Evolutionary conservation across 139 green algal genomes (phyloP).

Genomic region (Trebouxia sp.): DNA sequence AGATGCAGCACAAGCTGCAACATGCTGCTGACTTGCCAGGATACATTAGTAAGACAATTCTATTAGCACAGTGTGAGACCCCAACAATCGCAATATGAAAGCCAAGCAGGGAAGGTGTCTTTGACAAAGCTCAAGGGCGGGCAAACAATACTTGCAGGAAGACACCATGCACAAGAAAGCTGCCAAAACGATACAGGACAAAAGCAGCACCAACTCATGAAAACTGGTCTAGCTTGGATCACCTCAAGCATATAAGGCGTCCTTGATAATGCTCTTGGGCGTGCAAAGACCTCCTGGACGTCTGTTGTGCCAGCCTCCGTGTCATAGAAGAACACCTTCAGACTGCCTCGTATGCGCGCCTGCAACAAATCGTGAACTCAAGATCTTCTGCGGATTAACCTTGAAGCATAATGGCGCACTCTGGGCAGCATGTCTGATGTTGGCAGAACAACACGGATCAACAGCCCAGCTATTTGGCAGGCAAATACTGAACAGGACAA

Average conservation of each 20-base stretch:
- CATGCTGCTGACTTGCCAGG: background rate
- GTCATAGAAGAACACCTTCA: conserved; percentile 70
- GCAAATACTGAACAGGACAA: background rate
- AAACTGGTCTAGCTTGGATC: no score
- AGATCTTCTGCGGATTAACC: no score
- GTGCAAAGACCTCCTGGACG: background rate
- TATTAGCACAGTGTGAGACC: background rate
- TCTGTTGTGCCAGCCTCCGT: conserved; percentile 54
- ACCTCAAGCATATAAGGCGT: conserved; percentile 26
- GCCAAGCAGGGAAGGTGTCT: background rate
- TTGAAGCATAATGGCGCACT: no score
- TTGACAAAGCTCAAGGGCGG: background rate
- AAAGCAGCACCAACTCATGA: no score
- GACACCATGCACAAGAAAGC: background rate
- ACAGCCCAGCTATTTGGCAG: background rate
- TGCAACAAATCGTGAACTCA: no score
- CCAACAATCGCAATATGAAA: background rate
- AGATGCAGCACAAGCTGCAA: background rate
- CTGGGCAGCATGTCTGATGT: no score
- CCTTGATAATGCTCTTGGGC: background rate
- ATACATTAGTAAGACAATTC: background rate
- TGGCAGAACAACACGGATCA: background rate
- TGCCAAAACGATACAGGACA: background rate
- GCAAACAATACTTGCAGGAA: background rate
- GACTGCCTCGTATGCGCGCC: conserved; percentile 48